Evolutionary conservation across 176 grass and related monocot genomes (phyloP), one percentile per base, ranked within the genome.

Genomic region (Tillandsia leiboldiana): DNA sequence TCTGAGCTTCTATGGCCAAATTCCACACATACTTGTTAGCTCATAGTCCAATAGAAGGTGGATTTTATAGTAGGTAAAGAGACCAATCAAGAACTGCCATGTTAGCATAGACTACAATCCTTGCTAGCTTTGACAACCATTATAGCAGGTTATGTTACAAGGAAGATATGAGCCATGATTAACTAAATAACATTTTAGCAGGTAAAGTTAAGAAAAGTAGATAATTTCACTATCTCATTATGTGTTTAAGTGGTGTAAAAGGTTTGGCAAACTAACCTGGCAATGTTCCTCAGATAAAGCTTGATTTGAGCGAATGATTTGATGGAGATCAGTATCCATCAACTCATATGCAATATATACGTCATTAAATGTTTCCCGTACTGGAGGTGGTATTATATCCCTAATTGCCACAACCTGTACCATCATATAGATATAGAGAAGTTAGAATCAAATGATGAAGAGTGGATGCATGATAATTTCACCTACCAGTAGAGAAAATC

Each of bases 301-400:
- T 94, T 99, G 95, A 82, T 99, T 99, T 69, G 95, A 99, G 75
- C 95, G 95, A 68, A 99, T 99, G 74, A 99, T 99, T 90, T 99
- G 95, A 86, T 99, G 95, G 63, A 99, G 95, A 84, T 99, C 95
- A 11, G 95, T 99, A 67, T 99, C 95, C 95, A 99, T 99, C 67
- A 99, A 83, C 79, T 99, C 95, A 75, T 99, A 99, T 2, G 90
- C 84, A 72, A 86, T 94, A 50, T 99, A 99, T 23, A 99, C 95
- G 80, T 99, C 95, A 75, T 99, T 93, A 70, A 99, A 99, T 73
- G 84, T 52, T 51, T 71, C 73, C 47, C 95, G 77, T 23, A 90
- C 74, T 58, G 90, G 14, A 73, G 90, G 84, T 70, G 90, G 95
- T 72, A 99, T 99, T 70, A 99, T 90, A 84, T 99, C 95, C 77